Base-by-base conservation (phyloP, 768 basidiomycete genomes). In the Boletus rufocinnamomeus region DNA sequence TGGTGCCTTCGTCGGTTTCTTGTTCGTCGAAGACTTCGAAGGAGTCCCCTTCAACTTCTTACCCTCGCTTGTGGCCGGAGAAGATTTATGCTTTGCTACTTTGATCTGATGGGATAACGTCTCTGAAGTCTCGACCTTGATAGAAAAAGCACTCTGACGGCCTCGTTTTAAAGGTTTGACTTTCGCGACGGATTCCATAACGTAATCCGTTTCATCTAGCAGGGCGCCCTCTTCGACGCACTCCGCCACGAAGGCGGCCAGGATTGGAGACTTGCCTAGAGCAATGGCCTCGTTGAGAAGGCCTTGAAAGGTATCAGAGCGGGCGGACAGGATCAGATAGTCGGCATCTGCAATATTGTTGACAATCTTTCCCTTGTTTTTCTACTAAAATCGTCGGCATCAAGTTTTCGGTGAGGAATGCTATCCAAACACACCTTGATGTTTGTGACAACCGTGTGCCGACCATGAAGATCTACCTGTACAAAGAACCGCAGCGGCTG, bases 291-390 rank as follows among this genome's bases (percentile, higher is more conserved):
- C 72, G 21, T 61, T 71, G n/a, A 77, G 63, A 43, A 85, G 76
- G n/a, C 77, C 78, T 23, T 74, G 74, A 57, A 82, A 87, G 8
- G 77, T 78, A 62, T 78, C 79, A 19, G 82, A 80, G 27, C 78
- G 77, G 21, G 79, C 69, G 50, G 80, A 80, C 40, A 91, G 73
- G 37, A 92, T 78, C 14, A 80, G 77, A 67, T 82, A 88, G 66
- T 88, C 82, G 7, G 88, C 88, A 14, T 77, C 74, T 10, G 74
- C 69, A n/a, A 83, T 79, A 37, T 79, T 77, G 25, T 77, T 76
- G 13, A 78, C 78, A 50, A 89, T 84, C 59, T 69, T 78, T 10
- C 89, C 89, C 11, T 85, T 87, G 58, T 87, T 77, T 80, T 79
- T 86, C 89, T 92, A 67, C 16, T 10, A 41, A 56, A 46, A 30